Percentiles rank a stretch among this genome's conserved stretches.
Evolutionary conservation across 2,329 filamentous ascomycete genomes (phyloP).

Genomic region (Fusarium penzigii): DNA sequence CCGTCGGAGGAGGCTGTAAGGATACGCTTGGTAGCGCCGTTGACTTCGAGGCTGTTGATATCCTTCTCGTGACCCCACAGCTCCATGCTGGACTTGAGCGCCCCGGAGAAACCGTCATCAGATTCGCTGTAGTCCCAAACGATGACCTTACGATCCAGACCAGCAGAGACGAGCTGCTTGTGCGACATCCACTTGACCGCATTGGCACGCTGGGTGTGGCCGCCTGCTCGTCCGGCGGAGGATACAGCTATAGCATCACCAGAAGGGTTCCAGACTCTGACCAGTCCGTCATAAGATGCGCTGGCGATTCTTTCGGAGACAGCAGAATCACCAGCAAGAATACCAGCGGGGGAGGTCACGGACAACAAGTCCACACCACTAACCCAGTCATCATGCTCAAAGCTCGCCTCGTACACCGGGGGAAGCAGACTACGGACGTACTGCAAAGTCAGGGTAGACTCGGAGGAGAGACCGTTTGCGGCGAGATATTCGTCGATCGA

Average conservation of each 20-base stretch:
- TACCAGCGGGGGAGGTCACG: conserved; percentile 59
- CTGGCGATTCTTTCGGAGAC: conserved; percentile 69
- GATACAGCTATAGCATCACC: conserved; percentile 84
- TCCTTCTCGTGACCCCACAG: conserved; percentile 79
- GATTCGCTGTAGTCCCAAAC: conserved; percentile 85
- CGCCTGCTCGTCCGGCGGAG: conserved; percentile 63
- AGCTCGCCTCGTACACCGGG: conserved; percentile 85
- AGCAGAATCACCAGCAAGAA: conserved; percentile 37
- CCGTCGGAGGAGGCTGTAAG: conserved; percentile 86
- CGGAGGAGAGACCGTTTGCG: conserved; percentile 81
- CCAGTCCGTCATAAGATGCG: conserved; percentile 86
- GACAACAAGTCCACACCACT: conserved; percentile 83
- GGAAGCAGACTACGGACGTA: conserved; percentile 92
- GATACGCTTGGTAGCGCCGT: conserved; percentile 72
- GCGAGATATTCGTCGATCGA: conserved; percentile 90
- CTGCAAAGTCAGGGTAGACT: conserved; percentile 84
- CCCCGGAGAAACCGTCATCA: conserved; percentile 58
- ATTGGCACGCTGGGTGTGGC: conserved; percentile 77
- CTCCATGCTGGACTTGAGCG: conserved; percentile 73
- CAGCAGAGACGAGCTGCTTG: conserved; percentile 77
- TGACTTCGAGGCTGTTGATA: conserved; percentile 74
- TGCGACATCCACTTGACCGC: conserved; percentile 81
- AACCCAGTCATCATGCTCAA: conserved; percentile 98
- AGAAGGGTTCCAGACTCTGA: conserved; percentile 87
- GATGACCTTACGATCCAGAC: conserved; percentile 81